These are phyloP conservation scores for Vinca minor DNA, from an alignment of 257 asterid species.

Conservation along the genomic window DNA sequence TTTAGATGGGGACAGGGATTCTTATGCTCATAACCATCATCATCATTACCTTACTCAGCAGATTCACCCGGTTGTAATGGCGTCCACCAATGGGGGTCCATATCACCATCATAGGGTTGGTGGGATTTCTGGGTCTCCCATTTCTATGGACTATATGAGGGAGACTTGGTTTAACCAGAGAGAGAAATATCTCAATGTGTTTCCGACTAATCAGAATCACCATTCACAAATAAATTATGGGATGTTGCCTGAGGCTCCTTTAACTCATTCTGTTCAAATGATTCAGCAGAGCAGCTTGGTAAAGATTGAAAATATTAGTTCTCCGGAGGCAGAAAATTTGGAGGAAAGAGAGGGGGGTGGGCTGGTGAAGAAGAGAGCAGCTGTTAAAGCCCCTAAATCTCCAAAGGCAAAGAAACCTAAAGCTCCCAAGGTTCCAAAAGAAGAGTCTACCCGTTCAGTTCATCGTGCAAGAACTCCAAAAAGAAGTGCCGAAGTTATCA, in stretches of 20 bases:
- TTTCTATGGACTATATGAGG: conserved; percentile 33
- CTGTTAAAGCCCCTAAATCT: conserved; percentile 34
- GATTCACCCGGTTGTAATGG: conserved; percentile 30
- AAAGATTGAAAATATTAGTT: conserved; percentile 28
- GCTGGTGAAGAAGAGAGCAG: conserved; percentile 45
- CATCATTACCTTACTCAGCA: conserved; percentile 23
- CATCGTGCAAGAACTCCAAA: conserved; percentile 64
- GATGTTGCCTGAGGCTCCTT: conserved; percentile 45
- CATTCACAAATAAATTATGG: conserved; percentile 37
- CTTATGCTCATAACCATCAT: conserved; percentile 6
- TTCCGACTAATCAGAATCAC: conserved; percentile 35
- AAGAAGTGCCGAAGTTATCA: conserved; percentile 59
- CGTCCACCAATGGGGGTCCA: conserved; percentile 52
- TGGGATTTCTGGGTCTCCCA: conserved; percentile 41
- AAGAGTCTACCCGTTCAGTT: conserved; percentile 28
- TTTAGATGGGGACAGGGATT: conserved; percentile 33
- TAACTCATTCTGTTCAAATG: conserved; percentile 42
- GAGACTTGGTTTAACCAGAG: conserved; percentile 44
- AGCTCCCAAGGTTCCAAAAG: conserved; percentile 37
- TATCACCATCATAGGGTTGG: conserved; percentile 61
- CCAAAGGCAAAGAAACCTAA: conserved; percentile 54
- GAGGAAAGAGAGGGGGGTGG: conserved; percentile 41
- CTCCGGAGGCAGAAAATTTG: conserved; percentile 30
- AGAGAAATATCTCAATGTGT: conserved; percentile 38
- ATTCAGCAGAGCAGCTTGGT: conserved; percentile 32